A percentile compares a stretch with the other conserved stretches of the same genome.
Evolutionary conservation across 2,329 filamentous ascomycete species (phyloP).

Genomic region (Mycocentrospora acerina): DNA sequence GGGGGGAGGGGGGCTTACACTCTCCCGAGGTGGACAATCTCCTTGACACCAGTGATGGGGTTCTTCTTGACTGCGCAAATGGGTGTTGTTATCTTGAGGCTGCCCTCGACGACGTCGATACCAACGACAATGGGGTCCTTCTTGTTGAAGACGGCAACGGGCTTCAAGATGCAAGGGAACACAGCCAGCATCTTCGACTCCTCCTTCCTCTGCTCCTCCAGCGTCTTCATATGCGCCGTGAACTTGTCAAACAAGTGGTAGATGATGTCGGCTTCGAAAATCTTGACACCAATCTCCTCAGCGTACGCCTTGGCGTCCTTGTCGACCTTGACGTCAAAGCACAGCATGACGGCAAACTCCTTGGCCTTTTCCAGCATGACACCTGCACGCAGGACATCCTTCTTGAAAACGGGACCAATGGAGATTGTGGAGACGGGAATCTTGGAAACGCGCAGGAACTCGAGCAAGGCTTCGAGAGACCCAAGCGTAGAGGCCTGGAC

Average conservation of each 20-base stretch:
- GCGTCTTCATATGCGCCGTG: slow-evolving; percentile 87
- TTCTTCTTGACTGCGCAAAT: slow-evolving; percentile 85
- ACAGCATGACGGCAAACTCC: slow-evolving; percentile 98
- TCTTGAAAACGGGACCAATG: slow-evolving; percentile 96
- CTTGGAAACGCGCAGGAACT: slow-evolving; percentile 94
- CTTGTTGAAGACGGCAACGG: slow-evolving; percentile 98
- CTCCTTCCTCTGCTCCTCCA: slow-evolving; percentile 90
- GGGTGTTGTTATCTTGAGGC: slow-evolving; percentile 82
- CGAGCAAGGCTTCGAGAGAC: slow-evolving; percentile 91
- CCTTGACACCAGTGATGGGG: slow-evolving; percentile 74
- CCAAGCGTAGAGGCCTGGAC: slow-evolving; percentile 97
- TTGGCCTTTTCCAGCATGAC: slow-evolving; percentile 95
- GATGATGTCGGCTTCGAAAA: slow-evolving; percentile 98
- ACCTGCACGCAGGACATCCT: slow-evolving; percentile 90
- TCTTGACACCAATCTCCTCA: slow-evolving; percentile 91
- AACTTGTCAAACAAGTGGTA: slow-evolving; percentile 98
- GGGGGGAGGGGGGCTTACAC: slow-evolving; percentile 66
- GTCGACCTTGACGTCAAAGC: slow-evolving; percentile 99
- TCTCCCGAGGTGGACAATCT: slow-evolving; percentile 82
- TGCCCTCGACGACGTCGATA: slow-evolving; percentile 92
- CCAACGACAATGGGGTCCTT: slow-evolving; percentile 92
- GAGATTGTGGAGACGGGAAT: slow-evolving; percentile 97
- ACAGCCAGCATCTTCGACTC: slow-evolving; percentile 94
- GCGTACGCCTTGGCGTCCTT: slow-evolving; percentile 92
- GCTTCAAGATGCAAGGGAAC: slow-evolving; percentile 88